A percentile compares a stretch with the other conserved stretches of the same genome.
phyloP scores from a whole-genome alignment of 129 eudicot species.

The carrot (Daucus carota) region DNA sequence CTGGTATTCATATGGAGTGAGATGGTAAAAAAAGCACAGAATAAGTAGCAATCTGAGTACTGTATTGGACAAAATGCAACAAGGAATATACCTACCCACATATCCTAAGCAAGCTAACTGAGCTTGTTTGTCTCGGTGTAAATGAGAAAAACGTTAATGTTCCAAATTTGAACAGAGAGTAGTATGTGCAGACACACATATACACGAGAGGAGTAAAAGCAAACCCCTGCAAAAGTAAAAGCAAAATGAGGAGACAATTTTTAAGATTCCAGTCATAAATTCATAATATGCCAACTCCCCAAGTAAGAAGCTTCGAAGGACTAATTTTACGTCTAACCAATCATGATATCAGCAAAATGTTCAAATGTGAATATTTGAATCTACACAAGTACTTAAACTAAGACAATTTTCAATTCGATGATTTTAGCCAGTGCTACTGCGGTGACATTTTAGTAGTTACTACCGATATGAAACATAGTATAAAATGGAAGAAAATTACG shows the following conservation, averaged over 20 bases:
- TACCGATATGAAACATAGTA: no score
- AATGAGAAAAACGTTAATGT: constrained; percentile 74
- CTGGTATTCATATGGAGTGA: constrained; percentile 28
- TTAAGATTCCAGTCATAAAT: no score
- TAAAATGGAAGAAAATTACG: no score
- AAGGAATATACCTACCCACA: constrained; percentile 46
- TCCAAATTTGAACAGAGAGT: constrained; percentile 76
- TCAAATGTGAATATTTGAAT: no score
- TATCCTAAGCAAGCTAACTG: constrained; percentile 90
- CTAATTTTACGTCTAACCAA: no score
- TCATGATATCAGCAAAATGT: no score
- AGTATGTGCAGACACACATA: constrained; percentile 88
- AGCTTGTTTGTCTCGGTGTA: constrained; percentile 90
- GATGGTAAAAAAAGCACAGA: not conserved
- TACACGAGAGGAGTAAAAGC: constrained; percentile 70
- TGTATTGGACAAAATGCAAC: not conserved
- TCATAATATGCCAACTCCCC: no score
- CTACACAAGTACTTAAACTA: no score
- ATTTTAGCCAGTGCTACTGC: no score
- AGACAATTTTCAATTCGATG: no score
- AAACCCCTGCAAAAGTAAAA: constrained; percentile 49
- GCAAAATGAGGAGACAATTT: not conserved
- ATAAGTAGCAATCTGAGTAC: not conserved
- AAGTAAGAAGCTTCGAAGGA: no score
- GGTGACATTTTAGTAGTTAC: no score